Evolutionary conservation across 2,329 filamentous ascomycete genomes (phyloP), one percentile per base, ranked within the genome.

Genomic region (Trichoderma sp.): DNA sequence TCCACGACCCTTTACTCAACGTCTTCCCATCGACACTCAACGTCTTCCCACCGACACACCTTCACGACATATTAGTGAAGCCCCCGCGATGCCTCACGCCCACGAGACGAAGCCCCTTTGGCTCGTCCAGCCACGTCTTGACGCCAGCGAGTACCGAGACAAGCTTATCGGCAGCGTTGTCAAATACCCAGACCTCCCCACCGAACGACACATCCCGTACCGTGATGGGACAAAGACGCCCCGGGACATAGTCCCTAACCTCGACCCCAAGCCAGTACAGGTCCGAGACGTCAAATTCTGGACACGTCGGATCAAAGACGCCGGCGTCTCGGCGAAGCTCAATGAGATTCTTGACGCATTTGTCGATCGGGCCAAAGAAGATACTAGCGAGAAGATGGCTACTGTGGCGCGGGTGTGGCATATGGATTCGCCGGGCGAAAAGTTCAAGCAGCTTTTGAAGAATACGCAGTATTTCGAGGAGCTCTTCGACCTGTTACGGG

Each of bases 101-200:
- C 69, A 60, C 70, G 70, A 74, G 24, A 72, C 67, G 14, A 75
- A 76, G 69, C 74, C 74, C 3, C 75, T 76, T 27, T 77, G 75
- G 75, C 75, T 77, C 55, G 68, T 77, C 65, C 72, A 72, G 53
- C 75, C 75, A 7, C 73, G 75, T 6, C 74, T 76, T 43, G 75
- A 76, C 66, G 75, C 75, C 2, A 63, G 58, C 55, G 71, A 72
- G n/a, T 76, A 77, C 49, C 73, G 75, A 69, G 75, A 76, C 70
- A 75, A 71, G 70, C 75, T 77, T 66, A 75, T 77, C 47, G 75
- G 75, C 63, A 76, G 75, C 71, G 75, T 77, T 68, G 72, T 77
- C 71, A 75, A 74, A 59, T 76, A 75, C 69, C 73, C 75, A 10
- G 70, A 75, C 57, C 69, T 75, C 21, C 75, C 75, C 21, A 74